These are phyloP conservation scores for Oryza brachyantha DNA, from an alignment of 176 grass and related monocot species.

Conservation along the genomic window DNA sequence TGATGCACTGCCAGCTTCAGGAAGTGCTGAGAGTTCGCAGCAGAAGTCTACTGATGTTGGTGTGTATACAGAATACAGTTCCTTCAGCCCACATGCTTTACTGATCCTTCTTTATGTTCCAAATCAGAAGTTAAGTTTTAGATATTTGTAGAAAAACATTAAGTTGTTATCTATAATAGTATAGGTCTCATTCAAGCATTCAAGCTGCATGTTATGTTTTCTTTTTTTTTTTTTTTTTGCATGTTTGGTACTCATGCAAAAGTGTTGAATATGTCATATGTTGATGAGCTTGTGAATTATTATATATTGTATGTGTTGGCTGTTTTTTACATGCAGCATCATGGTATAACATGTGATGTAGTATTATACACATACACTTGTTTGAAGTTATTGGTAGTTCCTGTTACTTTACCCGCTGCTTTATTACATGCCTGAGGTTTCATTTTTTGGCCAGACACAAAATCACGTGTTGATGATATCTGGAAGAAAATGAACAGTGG, in stretches of 20 bases:
- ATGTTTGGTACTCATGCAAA: slow-evolving; percentile 3
- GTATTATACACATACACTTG: background rate
- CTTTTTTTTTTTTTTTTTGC: background rate
- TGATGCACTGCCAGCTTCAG: slow-evolving; percentile 18
- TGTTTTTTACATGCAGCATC: background rate
- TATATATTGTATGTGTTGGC: background rate
- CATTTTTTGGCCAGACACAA: slow-evolving; percentile 52
- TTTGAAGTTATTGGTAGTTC: background rate
- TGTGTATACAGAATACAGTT: slow-evolving; percentile 9
- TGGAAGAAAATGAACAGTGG: slow-evolving; percentile 99
- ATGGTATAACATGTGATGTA: background rate
- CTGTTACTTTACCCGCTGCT: background rate
- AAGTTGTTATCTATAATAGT: background rate
- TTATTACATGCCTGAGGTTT: slow-evolving; percentile 21
- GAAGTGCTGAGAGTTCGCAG: slow-evolving; percentile 29
- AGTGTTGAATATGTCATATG: background rate
- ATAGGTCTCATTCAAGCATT: background rate
- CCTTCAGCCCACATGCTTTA: slow-evolving; percentile 6
- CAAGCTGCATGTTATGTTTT: background rate
- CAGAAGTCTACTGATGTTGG: slow-evolving; percentile 35
- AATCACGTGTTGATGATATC: slow-evolving; percentile 73
- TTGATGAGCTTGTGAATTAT: slow-evolving; percentile 4
- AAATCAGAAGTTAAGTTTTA: background rate
- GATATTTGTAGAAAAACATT: background rate
- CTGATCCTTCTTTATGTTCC: slow-evolving; percentile 12